phyloP scores from a whole-genome alignment of 805 yeast genomes.

The Peterozyma toletana region DNA sequence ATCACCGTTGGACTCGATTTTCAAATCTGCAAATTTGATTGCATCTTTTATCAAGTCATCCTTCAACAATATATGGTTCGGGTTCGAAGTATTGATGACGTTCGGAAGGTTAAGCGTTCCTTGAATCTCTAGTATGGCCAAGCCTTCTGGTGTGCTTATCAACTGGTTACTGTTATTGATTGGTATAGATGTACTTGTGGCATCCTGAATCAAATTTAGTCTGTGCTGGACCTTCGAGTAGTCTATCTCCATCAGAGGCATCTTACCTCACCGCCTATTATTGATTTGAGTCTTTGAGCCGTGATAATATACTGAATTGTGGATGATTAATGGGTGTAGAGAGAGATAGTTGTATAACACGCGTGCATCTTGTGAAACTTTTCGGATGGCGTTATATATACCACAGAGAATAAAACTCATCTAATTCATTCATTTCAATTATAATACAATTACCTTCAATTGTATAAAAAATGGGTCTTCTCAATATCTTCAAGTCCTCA shows the following conservation, averaged over 20 bases:
- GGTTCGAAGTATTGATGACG: slow-evolving; percentile 12
- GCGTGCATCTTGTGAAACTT: too few species aligned
- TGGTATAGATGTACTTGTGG: too few species aligned
- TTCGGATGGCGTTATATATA: too few species aligned
- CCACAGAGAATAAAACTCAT: too few species aligned
- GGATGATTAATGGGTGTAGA: too few species aligned
- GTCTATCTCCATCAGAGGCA: slow-evolving; percentile 17
- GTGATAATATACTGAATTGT: too few species aligned
- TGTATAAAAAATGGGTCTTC: too few species aligned
- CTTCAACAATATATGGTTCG: background rate
- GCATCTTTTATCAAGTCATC: slow-evolving; percentile 24
- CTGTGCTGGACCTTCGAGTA: slow-evolving; percentile 12
- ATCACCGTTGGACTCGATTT: slow-evolving; percentile 31
- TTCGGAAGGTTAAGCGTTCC: slow-evolving; percentile 56
- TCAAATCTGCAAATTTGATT: slow-evolving; percentile 42
- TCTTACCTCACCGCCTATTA: slow-evolving; percentile 2
- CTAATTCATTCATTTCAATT: too few species aligned
- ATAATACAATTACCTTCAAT: too few species aligned
- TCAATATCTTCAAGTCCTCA: too few species aligned
- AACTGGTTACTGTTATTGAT: slow-evolving; percentile 12
- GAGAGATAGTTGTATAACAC: too few species aligned
- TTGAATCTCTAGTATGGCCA: slow-evolving; percentile 61
- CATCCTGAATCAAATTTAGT: slow-evolving; percentile 1
- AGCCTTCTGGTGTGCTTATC: slow-evolving; percentile 50
- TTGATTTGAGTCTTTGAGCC: too few species aligned